Conservation (phyloP, 2,329 filamentous ascomycete genomes). For the Penicillium janthinellum region DNA sequence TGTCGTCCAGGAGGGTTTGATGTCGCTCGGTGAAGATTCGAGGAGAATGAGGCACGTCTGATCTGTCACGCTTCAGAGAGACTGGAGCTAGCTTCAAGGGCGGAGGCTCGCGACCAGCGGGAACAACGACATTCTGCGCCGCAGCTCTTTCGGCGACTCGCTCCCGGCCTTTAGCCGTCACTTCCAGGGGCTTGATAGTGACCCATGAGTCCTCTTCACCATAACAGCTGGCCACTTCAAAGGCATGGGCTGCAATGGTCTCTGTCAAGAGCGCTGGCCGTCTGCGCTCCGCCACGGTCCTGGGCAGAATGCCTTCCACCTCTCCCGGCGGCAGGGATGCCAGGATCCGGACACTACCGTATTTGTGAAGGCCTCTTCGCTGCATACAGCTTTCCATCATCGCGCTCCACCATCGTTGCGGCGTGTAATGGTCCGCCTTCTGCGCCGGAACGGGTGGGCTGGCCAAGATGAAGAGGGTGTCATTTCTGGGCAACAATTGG, state of each 20-base stretch:
- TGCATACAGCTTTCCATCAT: constrained; percentile 60
- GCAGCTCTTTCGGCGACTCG: constrained; percentile 34
- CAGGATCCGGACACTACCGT: constrained; percentile 78
- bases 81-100: constrained; percentile 29
- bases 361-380: constrained; percentile 67
- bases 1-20: constrained; percentile 23
- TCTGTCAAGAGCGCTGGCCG: constrained; percentile 63
- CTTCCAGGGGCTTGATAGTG: constrained; percentile 29
- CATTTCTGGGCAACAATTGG: constrained; percentile 60
- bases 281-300: constrained; percentile 56
- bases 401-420: constrained; percentile 59
- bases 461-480: constrained; percentile 71
- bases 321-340: constrained; percentile 69
- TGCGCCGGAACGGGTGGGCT: constrained; percentile 63
- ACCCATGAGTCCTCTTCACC: constrained; percentile 32
- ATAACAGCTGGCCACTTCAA: constrained; percentile 56
- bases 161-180: constrained; percentile 26
- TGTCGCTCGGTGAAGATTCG: constrained; percentile 44
- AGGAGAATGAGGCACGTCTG: constrained; percentile 30
- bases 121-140: constrained; percentile 32
- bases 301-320: constrained; percentile 62
- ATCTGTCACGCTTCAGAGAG: constrained; percentile 17
- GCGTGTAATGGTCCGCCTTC: constrained; percentile 49
- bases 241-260: constrained; percentile 42
- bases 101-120: constrained; percentile 30